Evolutionary conservation across 495 filamentous ascomycete species (phyloP), one percentile per base, ranked within the genome.

Genomic region (Aspergillus affinis): DNA sequence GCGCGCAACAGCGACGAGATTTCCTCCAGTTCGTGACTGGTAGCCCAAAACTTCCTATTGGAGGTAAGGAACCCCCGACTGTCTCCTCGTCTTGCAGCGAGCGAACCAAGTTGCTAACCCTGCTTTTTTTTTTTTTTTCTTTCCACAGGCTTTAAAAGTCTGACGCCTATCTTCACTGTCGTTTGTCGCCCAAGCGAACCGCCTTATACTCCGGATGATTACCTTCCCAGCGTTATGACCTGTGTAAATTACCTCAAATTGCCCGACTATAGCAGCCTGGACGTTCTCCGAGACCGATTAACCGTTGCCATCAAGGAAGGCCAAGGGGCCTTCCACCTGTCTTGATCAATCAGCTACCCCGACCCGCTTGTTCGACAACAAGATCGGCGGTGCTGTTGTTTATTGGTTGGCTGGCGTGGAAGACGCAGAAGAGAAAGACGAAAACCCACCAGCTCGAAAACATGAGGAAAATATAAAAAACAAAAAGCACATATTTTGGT

Each of bases 221-320:
- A 97, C 65, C 82, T 99, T 36, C 92, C 95, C 23, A 97, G 93
- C 67, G 95, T 98, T 69, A 99, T 99, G 95, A 99, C 95, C 48
- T 98, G 95, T 72, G 94, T 96, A 71, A 99, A 99, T 71, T 99
- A 99, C 71, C 88, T 99, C 63, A 99, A 99, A 74, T 81, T 99
- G 67, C 95, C 95, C 20, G 92, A 99, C 75, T 99, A 99, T 76
- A 93, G 87, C 65, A 84, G 76, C 66, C 75, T 97, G 60, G 83
- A 91, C 17, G 82, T 90, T 44, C 83, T 99, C 69, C 85, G 81
- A 57, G 80, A 86, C 65, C 87, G 88, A 69, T 77, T 99, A 32
- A 86, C 85, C 48, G 86, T 90, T 54, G 95, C 95, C 46, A 96
- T 96, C 66, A 89, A 86, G 72, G 95, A 99, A 78, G 95, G 95